Conservation (phyloP, 2,329 filamentous ascomycete species). For the Neofusicoccum umdonicola region DNA sequence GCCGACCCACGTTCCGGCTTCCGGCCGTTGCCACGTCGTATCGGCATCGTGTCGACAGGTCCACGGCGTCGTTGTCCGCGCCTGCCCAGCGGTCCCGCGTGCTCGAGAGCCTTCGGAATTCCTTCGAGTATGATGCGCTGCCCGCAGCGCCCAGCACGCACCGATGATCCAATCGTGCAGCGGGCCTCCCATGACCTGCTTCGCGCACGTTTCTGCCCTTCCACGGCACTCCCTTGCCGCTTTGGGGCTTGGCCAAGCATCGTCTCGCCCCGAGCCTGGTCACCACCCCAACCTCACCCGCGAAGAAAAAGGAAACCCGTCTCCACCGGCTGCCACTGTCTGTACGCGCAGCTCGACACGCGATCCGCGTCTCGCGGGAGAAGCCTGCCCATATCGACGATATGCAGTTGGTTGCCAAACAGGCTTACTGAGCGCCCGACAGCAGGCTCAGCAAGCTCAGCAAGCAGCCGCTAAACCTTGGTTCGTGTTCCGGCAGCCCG, state of each 20-base stretch:
- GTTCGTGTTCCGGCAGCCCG: slow-evolving; percentile 1
- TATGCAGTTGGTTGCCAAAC: neutral
- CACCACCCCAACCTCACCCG: neutral
- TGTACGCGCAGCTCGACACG: neutral
- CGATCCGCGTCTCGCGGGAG: neutral
- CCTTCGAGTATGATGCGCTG: too few relatives aligned
- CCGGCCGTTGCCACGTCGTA: neutral
- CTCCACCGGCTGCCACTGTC: neutral
- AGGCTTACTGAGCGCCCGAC: slow-evolving; percentile 7
- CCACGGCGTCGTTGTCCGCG: too few relatives aligned
- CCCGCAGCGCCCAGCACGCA: too few relatives aligned
- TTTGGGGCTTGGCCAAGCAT: slow-evolving; percentile 3
- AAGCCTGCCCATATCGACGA: neutral
- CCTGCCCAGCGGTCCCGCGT: too few relatives aligned
- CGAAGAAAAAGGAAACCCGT: neutral
- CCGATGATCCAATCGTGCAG: too few relatives aligned
- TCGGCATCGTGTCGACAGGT: neutral
- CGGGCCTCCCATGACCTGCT: neutral
- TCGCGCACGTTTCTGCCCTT: neutral
- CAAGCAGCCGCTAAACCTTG: neutral
- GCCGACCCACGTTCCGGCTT: neutral
- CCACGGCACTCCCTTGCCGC: neutral
- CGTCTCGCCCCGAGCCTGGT: neutral
- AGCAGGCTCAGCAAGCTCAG: slow-evolving; percentile 6
- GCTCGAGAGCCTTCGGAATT: too few relatives aligned